A percentile compares a stretch with the other conserved stretches of the same genome.
Evolutionary conservation across 257 asterid species (phyloP).

Genomic region (Capsicum chinense): DNA sequence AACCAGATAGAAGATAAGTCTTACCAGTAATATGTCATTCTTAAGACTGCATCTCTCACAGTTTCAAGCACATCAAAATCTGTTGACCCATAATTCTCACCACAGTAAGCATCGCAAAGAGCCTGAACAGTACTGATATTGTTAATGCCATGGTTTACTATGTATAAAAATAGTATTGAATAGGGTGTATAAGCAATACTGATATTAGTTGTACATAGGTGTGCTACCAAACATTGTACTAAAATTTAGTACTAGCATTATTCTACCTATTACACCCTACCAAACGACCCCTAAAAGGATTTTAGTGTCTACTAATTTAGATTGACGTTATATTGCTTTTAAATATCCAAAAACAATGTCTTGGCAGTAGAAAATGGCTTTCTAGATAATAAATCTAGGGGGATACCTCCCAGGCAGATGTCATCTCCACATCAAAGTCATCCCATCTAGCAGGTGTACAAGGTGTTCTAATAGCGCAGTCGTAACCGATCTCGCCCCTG

Average conservation of each 20-base stretch:
- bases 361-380: background rate
- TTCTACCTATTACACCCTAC: background rate
- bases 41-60: constrained; percentile 77
- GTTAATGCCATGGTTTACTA: background rate
- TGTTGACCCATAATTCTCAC: constrained; percentile 85
- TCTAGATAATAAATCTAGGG: background rate
- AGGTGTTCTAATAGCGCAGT: constrained; percentile 78
- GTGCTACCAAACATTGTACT: background rate
- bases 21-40: constrained; percentile 95
- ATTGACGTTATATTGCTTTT: constrained; percentile 20
- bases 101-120: constrained; percentile 82
- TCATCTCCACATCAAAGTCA: constrained; percentile 86
- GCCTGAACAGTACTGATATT: constrained; percentile 53
- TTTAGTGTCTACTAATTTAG: background rate
- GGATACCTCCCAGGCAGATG: constrained; percentile 93
- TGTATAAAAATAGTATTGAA: background rate
- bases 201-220: background rate
- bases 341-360: constrained; percentile 18
- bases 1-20: background rate
- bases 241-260: background rate
- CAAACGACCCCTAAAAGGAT: background rate
- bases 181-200: constrained; percentile 3
- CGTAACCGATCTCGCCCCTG: constrained; percentile 83
- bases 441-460: constrained; percentile 91
- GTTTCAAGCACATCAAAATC: constrained; percentile 83